Evolutionary conservation across 139 green algal species (phyloP), one percentile per base, ranked within the genome.

Genomic region (Nannochloris sp.): DNA sequence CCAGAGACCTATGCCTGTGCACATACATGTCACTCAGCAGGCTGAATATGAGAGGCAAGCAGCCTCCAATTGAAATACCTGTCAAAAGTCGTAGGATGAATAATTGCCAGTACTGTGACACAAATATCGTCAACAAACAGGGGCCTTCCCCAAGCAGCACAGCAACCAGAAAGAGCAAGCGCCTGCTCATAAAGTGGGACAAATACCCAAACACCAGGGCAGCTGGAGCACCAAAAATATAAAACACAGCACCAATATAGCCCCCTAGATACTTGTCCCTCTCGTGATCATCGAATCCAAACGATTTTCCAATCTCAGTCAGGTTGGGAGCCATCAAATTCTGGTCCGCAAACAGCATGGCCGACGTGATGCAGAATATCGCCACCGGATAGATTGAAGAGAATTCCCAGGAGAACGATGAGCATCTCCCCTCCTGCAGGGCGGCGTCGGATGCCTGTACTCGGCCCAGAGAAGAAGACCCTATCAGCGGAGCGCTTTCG

Each of bases 301-400:
- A 90, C 29, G 19, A 36, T 23, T 54, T n/a, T 0, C 74, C 80
- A 37, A 83, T 75, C 16, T 44, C 46, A 14, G 76, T 78, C 27
- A 94, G 69, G 53, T 93, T 93, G 1, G 88, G 88, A 2, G 85
- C 85, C 72, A 95, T 71, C 55, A 96, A 64, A 78, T 94, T 96
- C 60, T 96, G 89, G 60, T 96, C 89, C 9, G 68, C 86, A 60
- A 84, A 93, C 27, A 96, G 74, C 70, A 94, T 51, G 1, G 78
- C 76, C 6, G 84, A 80, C 3, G 81, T 84, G 10, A 82, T n/a
- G 6, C 73, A 82, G 60, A 95, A 87, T 24, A 95, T 66, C 5
- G 34, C 53, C 12, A 90, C 83, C 44, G 77, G 87, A 64, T 84
- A 86, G 14, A 19, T 40, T 40, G 34, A 40, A 10, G 34, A 40